A percentile compares a stretch with the other conserved stretches of the same genome.
phyloP scores from a whole-genome alignment of 495 filamentous ascomycete genomes.

The Aspergillus baeticus region DNA sequence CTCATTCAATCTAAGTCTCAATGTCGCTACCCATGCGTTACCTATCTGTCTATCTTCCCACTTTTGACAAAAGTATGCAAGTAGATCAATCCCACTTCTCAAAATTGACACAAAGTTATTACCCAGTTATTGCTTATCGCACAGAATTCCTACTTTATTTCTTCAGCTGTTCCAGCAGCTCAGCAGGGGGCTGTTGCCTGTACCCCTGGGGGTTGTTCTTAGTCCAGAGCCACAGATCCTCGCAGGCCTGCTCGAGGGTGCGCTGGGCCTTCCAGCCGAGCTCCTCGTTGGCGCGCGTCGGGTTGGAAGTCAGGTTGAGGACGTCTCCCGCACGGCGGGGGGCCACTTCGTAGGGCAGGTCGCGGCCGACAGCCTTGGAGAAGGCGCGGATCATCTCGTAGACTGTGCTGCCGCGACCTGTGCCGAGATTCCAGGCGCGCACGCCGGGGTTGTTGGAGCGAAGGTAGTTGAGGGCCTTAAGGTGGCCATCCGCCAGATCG shows the following conservation, averaged over 20 bases:
- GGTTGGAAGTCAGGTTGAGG: slow-evolving; percentile 90
- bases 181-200: slow-evolving; percentile 81
- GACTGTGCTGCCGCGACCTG: slow-evolving; percentile 92
- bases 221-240: slow-evolving; percentile 92
- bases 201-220: slow-evolving; percentile 96
- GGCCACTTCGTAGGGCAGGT: slow-evolving; percentile 85
- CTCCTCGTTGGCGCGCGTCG: slow-evolving; percentile 80
- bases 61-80: not conserved
- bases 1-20: slow-evolving; percentile 33
- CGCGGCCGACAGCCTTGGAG: slow-evolving; percentile 76
- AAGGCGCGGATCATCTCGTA: slow-evolving; percentile 98
- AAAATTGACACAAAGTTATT: no score
- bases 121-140: no score
- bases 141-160: slow-evolving; percentile 38
- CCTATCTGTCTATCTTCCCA: not conserved
- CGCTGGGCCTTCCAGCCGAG: slow-evolving; percentile 88
- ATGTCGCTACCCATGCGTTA: slow-evolving; percentile 17
- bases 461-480: slow-evolving; percentile 90
- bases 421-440: slow-evolving; percentile 94
- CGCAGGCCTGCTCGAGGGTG: slow-evolving; percentile 89
- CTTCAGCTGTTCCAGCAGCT: slow-evolving; percentile 73
- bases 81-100: not conserved
- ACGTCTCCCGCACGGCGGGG: slow-evolving; percentile 85
- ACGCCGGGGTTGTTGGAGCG: slow-evolving; percentile 87
- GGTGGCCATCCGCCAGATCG: slow-evolving; percentile 84